A percentile compares a stretch with the other conserved stretches of the same genome.
These are phyloP conservation scores for Skeletonema grethae DNA, from an alignment of 108 stramenopile species.

Conservation along the genomic window DNA sequence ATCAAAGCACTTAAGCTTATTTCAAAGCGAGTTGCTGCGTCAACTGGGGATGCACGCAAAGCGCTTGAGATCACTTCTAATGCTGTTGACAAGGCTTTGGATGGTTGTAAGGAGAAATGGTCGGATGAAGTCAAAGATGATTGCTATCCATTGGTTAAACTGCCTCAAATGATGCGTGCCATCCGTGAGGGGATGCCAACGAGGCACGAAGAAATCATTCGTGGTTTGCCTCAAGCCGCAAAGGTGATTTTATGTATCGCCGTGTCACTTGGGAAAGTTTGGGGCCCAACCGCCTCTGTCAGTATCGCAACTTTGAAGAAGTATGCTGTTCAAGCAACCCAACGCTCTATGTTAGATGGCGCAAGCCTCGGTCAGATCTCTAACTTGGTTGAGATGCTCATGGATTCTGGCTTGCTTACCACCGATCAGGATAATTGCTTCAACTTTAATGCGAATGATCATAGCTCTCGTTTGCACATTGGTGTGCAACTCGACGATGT, in stretches of 20 bases:
- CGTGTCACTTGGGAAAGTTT: slow-evolving; percentile 31
- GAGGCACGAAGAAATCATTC: slow-evolving; percentile 50
- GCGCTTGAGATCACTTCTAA: slow-evolving; percentile 55
- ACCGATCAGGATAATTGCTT: slow-evolving; percentile 7
- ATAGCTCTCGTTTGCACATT: slow-evolving; percentile 34
- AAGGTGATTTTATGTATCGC: slow-evolving; percentile 65
- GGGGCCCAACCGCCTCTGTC: slow-evolving; percentile 35
- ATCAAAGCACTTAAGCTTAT: slow-evolving; percentile 59
- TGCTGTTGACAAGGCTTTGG: slow-evolving; percentile 39
- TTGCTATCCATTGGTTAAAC: slow-evolving; percentile 52
- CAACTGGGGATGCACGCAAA: slow-evolving; percentile 70
- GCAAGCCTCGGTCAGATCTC: slow-evolving; percentile 39
- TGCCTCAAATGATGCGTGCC: slow-evolving; percentile 63
- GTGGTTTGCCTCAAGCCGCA: slow-evolving; percentile 48
- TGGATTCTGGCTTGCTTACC: slow-evolving; percentile 49
- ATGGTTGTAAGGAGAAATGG: slow-evolving; percentile 11
- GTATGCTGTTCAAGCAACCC: slow-evolving; percentile 31
- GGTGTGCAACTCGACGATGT: slow-evolving; percentile 75
- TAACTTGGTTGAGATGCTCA: slow-evolving; percentile 43
- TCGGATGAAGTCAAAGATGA: slow-evolving; percentile 11
- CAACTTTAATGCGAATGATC: slow-evolving; percentile 23
- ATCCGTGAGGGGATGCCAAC: slow-evolving; percentile 39
- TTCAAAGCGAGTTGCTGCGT: slow-evolving; percentile 54
- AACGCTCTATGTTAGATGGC: slow-evolving; percentile 18
- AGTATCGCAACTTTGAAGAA: slow-evolving; percentile 34